Base-by-base conservation (phyloP, 2,329 filamentous ascomycete genomes). In the Arthrocladium fulminans region DNA sequence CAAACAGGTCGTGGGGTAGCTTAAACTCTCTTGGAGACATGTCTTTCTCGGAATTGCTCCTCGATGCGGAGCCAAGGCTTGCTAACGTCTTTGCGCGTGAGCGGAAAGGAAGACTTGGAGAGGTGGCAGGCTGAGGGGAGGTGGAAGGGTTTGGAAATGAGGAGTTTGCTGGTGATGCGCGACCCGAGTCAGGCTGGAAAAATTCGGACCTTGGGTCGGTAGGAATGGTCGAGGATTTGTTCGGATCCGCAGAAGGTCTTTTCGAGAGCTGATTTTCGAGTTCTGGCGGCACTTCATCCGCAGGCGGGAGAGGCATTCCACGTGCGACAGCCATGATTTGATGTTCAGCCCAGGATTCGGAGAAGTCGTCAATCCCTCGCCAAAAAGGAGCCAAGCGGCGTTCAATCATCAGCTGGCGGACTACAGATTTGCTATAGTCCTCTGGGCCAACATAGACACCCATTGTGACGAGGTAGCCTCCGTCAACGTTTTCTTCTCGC, bases 391-490 rank as follows among this genome's bases (percentile, higher is more conserved):
- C 92, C 53, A 98, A 69, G 53, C 85, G 83, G 57, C 92, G 79
- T 67, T 98, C 92, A 63, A 98, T 88, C 83, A 92, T 90, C 48
- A 98, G 71, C 64, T 95, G 89, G 57, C 92, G 80, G 48, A 97
- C 90, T 41, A 87, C 73, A 15, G 78, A 71, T 66, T 97, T 97
- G 72, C 80, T 94, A 64, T 90, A 98, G 67, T 98, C 92, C 67
- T 98, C 92, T 0, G 81, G 73, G 0, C 90, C 89, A 19, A 87
- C 90, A 63, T 98, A 98, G 43, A 89, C 86, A 29, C 92, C 92
- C 62, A 95, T 79, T 0, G 92, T 98, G 25, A 98, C 92, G 41
- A 98, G 71, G 68, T 83, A 98, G 19, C 92, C 92, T 17, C 92
- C 92, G 66, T 98, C 92, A 2, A 97, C 85, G 64, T 89, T 81